Evolutionary conservation across 2,329 filamentous ascomycete genomes (phyloP).

Genomic region (Exophiala sp.): DNA sequence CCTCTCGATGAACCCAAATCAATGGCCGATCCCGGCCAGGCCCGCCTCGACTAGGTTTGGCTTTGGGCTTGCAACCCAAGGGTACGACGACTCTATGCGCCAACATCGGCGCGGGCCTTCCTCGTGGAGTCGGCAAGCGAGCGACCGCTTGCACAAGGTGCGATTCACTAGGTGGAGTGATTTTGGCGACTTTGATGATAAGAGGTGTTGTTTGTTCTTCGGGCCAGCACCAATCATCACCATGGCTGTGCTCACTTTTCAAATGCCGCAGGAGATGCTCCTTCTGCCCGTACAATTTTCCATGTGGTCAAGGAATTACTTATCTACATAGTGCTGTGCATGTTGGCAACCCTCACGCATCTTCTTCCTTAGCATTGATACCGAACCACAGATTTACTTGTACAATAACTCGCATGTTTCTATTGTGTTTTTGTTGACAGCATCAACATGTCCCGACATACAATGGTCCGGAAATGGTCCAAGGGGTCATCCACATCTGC

Average conservation of each 20-base stretch:
- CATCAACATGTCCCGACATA: slow-evolving; percentile 14
- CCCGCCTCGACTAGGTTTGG: slow-evolving; percentile 6
- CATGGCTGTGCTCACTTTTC: slow-evolving; percentile 13
- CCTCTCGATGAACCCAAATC: neutral
- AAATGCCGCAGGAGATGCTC: slow-evolving; percentile 12
- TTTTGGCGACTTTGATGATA: slow-evolving; percentile 7
- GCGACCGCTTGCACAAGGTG: slow-evolving; percentile 4
- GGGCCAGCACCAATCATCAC: slow-evolving; percentile 12
- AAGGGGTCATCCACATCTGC: slow-evolving; percentile 20
- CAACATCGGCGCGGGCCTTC: slow-evolving; percentile 15
- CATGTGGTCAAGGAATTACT: slow-evolving; percentile 2
- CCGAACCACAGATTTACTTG: neutral
- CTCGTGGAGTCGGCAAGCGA: slow-evolving; percentile 5
- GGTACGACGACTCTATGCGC: neutral
- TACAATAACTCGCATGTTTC: neutral
- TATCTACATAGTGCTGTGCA: neutral
- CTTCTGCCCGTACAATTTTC: slow-evolving; percentile 8
- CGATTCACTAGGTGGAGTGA: slow-evolving; percentile 17
- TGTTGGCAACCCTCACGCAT: neutral
- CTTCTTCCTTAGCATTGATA: neutral
- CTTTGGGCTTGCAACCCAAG: neutral
- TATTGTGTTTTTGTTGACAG: neutral
- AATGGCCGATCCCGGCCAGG: slow-evolving; percentile 14
- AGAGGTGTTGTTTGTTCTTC: slow-evolving; percentile 7
- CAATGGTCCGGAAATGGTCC: slow-evolving; percentile 10